Percentiles rank a stretch among this genome's conserved stretches.
These are phyloP conservation scores for Salvia miltiorrhiza DNA, from an alignment of 257 asterid species.

Conservation along the genomic window DNA sequence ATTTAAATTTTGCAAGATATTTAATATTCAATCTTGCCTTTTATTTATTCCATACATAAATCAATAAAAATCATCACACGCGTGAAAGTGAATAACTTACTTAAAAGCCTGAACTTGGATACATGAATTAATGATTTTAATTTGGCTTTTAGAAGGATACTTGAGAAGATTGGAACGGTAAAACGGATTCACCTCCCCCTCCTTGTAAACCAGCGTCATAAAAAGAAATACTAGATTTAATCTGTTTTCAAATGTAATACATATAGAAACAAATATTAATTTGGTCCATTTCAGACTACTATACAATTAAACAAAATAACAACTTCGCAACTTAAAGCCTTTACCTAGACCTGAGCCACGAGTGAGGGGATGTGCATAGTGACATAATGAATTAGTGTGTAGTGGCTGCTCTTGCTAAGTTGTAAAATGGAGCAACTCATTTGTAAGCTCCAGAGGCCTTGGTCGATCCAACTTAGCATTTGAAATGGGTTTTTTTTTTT, in stretches of 20 bases:
- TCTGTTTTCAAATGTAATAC: background rate
- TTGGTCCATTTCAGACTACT: background rate
- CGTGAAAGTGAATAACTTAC: too few relatives aligned
- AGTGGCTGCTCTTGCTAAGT: too few relatives aligned
- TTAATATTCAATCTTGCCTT: background rate
- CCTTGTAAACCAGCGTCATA: background rate
- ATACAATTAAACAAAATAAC: background rate
- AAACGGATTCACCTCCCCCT: background rate
- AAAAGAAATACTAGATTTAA: background rate
- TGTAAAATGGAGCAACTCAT: background rate
- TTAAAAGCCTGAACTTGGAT: too few relatives aligned
- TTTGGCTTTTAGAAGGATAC: background rate
- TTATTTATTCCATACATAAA: background rate
- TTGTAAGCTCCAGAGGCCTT: too few relatives aligned
- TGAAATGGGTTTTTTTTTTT: too few relatives aligned
- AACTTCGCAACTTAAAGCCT: background rate
- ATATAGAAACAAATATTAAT: background rate
- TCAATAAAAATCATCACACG: too few relatives aligned
- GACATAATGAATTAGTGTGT: background rate
- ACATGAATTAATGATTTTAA: background rate
- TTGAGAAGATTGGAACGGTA: background rate
- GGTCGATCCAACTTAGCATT: too few relatives aligned
- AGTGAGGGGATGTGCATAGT: background rate
- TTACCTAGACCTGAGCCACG: background rate
- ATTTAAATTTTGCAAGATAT: background rate